phyloP scores from a whole-genome alignment of 176 grass and related monocot species.

The Eleusine indica region DNA sequence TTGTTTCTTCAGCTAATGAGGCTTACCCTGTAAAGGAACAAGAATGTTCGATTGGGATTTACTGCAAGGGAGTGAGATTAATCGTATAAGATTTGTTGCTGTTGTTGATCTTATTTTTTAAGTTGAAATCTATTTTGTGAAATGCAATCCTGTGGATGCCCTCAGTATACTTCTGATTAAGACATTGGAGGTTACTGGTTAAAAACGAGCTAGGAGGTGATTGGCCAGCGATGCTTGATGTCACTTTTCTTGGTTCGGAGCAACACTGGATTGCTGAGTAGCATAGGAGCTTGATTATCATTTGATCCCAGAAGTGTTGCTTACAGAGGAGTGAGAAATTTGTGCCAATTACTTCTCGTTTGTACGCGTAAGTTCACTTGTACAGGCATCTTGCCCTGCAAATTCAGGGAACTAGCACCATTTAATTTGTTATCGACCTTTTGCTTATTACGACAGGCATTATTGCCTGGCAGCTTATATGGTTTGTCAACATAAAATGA shows the following conservation, averaged over 20 bases:
- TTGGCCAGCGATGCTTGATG: neutral
- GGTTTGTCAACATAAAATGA: neutral
- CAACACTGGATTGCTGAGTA: neutral
- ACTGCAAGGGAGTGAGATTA: neutral
- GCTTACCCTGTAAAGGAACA: neutral
- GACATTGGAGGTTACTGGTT: neutral
- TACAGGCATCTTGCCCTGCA: neutral
- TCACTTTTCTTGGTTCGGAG: neutral
- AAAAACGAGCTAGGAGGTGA: neutral
- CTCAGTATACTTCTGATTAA: neutral
- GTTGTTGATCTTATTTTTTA: neutral
- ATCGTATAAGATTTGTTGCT: neutral
- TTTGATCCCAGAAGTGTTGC: neutral
- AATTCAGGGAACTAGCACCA: neutral
- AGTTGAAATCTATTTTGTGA: neutral
- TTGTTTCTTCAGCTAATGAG: neutral
- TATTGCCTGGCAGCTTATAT: neutral
- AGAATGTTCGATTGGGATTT: neutral
- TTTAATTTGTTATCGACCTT: constrained; percentile 4
- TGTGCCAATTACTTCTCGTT: neutral
- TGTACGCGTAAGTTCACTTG: neutral
- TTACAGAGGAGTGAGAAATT: neutral
- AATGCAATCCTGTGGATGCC: neutral
- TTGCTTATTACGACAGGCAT: neutral
- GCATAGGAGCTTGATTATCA: neutral